A percentile compares a stretch with the other conserved stretches of the same genome.
These are phyloP conservation scores for Aspergillus nomiae DNA, from an alignment of 2,329 filamentous ascomycete species.

Conservation along the genomic window DNA sequence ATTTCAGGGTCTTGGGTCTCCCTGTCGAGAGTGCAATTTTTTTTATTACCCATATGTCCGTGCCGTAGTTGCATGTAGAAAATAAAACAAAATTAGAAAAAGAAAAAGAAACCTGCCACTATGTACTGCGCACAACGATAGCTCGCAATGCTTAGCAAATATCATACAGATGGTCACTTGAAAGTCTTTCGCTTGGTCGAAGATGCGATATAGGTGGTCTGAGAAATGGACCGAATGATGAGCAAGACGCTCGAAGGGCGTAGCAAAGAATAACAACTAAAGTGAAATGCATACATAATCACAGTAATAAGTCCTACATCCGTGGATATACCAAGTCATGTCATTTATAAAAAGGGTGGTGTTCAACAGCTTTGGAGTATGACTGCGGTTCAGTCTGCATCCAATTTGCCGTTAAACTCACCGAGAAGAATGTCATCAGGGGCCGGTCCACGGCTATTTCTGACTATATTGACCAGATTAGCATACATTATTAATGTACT, in stretches of 20 bases:
- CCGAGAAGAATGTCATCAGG: conserved; percentile 74
- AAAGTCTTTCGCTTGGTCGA: conserved; percentile 1
- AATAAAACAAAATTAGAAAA: conserved; percentile 5
- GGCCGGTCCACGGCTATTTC: conserved; percentile 56
- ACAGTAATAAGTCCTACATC: conserved; percentile 21
- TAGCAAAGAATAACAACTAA: background rate
- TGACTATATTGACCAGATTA: conserved; percentile 41
- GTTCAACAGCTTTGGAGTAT: background rate
- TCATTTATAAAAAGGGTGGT: conserved; percentile 16
- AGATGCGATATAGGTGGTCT: background rate
- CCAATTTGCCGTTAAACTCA: conserved; percentile 68
- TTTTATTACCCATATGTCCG: background rate
- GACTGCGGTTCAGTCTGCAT: conserved; percentile 54
- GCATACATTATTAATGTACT: conserved; percentile 1
- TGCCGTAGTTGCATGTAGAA: background rate
- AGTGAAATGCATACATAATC: conserved; percentile 6
- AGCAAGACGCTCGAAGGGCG: background rate
- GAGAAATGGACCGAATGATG: background rate
- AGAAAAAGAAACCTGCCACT: background rate
- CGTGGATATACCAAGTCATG: conserved; percentile 20
- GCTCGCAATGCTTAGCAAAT: conserved; percentile 17
- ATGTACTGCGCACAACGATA: conserved; percentile 9
- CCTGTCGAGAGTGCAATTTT: background rate
- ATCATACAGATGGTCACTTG: conserved; percentile 15
- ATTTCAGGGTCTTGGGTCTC: background rate